A percentile compares a stretch with the other conserved stretches of the same genome.
Conservation (phyloP, 768 basidiomycete species). For the Rhodotorula toruloides region DNA sequence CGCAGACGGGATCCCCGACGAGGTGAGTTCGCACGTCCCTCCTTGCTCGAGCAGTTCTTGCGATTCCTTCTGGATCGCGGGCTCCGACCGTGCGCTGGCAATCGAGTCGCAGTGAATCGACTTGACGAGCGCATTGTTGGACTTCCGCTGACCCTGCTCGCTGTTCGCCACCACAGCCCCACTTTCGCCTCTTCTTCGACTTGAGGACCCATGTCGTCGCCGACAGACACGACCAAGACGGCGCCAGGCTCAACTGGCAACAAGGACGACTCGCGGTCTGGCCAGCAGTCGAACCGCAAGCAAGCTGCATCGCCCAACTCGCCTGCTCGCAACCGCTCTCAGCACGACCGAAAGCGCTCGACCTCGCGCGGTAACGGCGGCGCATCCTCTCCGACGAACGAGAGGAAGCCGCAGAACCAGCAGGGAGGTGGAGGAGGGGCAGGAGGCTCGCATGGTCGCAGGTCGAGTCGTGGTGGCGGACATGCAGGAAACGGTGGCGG, state of each 20-base stretch:
- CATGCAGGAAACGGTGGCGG: not conserved
- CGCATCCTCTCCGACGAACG: not conserved
- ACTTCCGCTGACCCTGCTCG: not conserved
- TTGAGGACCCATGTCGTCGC: constrained; percentile 1
- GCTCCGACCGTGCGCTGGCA: too few relatives aligned
- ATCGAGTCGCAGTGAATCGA: too few relatives aligned
- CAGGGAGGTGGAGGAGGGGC: constrained; percentile 1
- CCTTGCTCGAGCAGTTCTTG: too few relatives aligned
- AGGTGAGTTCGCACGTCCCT: too few relatives aligned
- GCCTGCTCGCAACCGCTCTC: not conserved
- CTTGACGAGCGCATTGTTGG: too few relatives aligned
- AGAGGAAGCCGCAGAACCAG: constrained; percentile 6
- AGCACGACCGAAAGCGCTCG: not conserved
- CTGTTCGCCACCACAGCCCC: not conserved
- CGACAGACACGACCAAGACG: not conserved
- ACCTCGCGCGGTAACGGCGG: not conserved
- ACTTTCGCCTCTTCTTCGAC: not conserved
- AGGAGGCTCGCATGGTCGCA: constrained; percentile 3
- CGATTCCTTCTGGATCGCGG: too few relatives aligned
- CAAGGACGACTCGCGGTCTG: not conserved
- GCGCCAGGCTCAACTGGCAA: not conserved
- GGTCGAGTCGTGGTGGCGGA: constrained; percentile 2
- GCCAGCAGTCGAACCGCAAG: not conserved
- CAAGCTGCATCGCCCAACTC: not conserved
- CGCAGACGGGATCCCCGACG: too few relatives aligned